Base-by-base conservation (phyloP, 768 basidiomycete species). In the Botryobasidium botryosum region DNA sequence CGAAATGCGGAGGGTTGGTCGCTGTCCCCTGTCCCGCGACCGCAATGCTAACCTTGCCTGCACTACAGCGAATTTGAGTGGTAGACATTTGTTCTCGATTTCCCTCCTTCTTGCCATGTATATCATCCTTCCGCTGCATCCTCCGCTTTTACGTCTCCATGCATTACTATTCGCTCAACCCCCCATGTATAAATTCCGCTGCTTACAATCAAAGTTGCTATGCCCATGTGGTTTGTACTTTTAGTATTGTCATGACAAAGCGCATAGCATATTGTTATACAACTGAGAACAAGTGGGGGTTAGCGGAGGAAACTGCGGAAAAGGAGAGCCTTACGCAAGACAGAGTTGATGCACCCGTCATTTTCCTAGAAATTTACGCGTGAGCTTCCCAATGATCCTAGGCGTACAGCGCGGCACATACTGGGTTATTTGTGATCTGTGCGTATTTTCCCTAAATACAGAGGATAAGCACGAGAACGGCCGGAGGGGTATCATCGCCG, bases 291-390 rank as follows among this genome's bases (percentile, higher is more conserved):
- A n/a, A n/a, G n/a, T n/a, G n/a, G n/a, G n/a, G n/a, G n/a, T n/a
- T n/a, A n/a, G n/a, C n/a, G n/a, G n/a, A n/a, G n/a, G n/a, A n/a
- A n/a, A n/a, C n/a, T n/a, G n/a, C n/a, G n/a, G n/a, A n/a, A n/a
- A n/a, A n/a, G n/a, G n/a, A n/a, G n/a, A n/a, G n/a, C n/a, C 84
- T 50, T 60, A 88, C 85, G 74, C 40, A 94, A 75, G 36, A 94
- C 83, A 42, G 90, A 82, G 59, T 94, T 94, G 59, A 96, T 81
- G 60, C 90, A 94, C 6, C 91, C 91, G 55, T 94, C 90, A 52
- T 91, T 90, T 65, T 94, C 90, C 51, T 48, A 2, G 8, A 26
- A 40, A 45, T 25, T n/a, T n/a, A 31, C 35, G 35, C 10, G 35
- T 23, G 25, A 28, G 18, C 24, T 3, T n/a, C 15, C 29, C 24